Evolutionary conservation across 345 rosid species (phyloP).

Genomic region (thale cress (Arabidopsis thaliana)): TAIR10.1 NC_003071.7:1706001-1706500

Average conservation of each 20-base stretch:
- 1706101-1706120: background rate
- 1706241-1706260: background rate
- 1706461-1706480: constrained; percentile 64
- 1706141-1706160: background rate
- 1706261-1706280: background rate
- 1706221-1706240: background rate
- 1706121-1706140: background rate
- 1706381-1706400: background rate
- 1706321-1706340: background rate
- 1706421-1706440: constrained; percentile 73
- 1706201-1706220: background rate
- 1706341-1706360: background rate
- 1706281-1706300: background rate
- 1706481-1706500: constrained; percentile 53
- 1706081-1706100: background rate
- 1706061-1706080: background rate
- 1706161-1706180: background rate
- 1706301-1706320: background rate
- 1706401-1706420: constrained; percentile 54
- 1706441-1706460: constrained; percentile 56
- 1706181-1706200: background rate
- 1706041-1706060: background rate
- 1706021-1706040: background rate
- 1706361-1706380: background rate
- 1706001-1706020: background rate